phyloP scores from a whole-genome alignment of 768 basidiomycete species.

The Pisolithus tinctorius region DNA sequence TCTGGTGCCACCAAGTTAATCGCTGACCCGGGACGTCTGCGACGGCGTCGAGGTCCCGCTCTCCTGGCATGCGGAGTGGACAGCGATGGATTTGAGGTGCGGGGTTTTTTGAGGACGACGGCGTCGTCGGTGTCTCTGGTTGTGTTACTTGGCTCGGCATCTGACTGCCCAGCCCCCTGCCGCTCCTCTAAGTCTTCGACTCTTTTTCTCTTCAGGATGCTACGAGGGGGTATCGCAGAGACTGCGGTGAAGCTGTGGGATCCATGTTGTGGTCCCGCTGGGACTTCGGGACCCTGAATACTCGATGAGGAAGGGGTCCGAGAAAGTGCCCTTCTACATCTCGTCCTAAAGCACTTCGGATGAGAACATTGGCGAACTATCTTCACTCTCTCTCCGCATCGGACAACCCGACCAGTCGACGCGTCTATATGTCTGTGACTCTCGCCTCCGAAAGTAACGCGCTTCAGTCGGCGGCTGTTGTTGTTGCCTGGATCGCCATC shows the following conservation, averaged over 20 bases:
- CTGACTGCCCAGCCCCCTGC: not conserved
- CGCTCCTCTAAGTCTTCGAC: conserved; percentile 10
- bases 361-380: not conserved
- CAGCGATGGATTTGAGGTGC: not conserved
- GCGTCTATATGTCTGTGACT: conserved; percentile 1
- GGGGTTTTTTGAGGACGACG: not conserved
- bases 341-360: not conserved
- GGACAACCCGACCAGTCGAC: not conserved
- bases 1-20: conserved; percentile 9
- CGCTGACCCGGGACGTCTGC: not conserved
- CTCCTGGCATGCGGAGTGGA: conserved; percentile 15
- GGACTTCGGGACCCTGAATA: not conserved
- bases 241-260: conserved; percentile 17
- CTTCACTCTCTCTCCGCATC: not conserved
- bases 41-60: conserved; percentile 3
- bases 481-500: not conserved
- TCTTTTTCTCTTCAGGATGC: conserved; percentile 24
- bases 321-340: conserved; percentile 5
- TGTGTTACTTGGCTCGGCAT: not conserved
- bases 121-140: not conserved
- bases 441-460: not conserved
- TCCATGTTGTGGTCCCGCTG: conserved; percentile 11
- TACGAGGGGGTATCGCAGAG: conserved; percentile 16
- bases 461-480: not conserved
- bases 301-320: conserved; percentile 3